These are phyloP conservation scores for Jackrogersella minutella DNA, from an alignment of 495 filamentous ascomycete genomes.

Conservation along the genomic window DNA sequence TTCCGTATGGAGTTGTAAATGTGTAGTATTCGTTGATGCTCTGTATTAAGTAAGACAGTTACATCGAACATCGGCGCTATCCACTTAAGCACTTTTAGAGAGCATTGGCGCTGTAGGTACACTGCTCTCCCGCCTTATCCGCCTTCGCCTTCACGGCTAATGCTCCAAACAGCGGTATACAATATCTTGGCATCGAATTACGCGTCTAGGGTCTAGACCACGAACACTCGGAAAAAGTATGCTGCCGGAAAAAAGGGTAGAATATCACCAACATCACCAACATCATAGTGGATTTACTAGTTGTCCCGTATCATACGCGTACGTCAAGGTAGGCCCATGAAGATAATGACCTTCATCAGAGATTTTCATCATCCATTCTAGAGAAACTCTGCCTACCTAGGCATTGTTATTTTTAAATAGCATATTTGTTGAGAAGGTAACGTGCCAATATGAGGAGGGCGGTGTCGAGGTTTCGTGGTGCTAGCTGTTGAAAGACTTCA, in stretches of 20 bases:
- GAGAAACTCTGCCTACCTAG: too few relatives aligned
- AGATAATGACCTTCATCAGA: neutral
- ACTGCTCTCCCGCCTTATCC: neutral
- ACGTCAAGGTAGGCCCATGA: too few relatives aligned
- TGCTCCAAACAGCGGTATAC: neutral
- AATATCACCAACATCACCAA: too few relatives aligned
- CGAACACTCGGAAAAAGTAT: too few relatives aligned
- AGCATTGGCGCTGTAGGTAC: neutral
- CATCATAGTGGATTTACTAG: too few relatives aligned
- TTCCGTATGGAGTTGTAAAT: neutral
- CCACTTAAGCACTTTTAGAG: neutral
- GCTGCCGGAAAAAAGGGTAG: too few relatives aligned
- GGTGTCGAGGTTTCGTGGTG: too few relatives aligned
- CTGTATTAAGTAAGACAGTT: neutral
- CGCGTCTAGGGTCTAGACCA: too few relatives aligned
- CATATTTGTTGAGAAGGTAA: neutral
- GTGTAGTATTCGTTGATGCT: neutral
- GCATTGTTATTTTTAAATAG: neutral
- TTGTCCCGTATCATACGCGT: too few relatives aligned
- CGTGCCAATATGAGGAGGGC: neutral
- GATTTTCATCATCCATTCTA: neutral
- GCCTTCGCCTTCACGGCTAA: too few relatives aligned
- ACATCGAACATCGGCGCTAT: neutral
- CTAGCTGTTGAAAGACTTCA: too few relatives aligned
- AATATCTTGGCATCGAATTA: too few relatives aligned